A percentile compares a stretch with the other conserved stretches of the same genome.
Conservation (phyloP, 768 basidiomycete genomes). For the Collybia mongolica region DNA sequence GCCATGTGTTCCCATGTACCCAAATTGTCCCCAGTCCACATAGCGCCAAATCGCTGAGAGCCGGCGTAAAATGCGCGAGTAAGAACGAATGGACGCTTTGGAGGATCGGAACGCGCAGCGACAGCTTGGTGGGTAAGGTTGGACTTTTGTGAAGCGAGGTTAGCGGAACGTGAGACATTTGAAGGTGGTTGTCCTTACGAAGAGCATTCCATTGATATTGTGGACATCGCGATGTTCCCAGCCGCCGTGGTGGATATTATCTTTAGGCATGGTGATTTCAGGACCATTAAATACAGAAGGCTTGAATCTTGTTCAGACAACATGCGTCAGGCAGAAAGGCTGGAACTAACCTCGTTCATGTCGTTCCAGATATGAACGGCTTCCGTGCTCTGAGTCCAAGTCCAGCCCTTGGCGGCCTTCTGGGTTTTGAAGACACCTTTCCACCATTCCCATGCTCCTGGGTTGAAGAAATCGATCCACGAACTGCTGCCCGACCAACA, state of each 20-base stretch:
- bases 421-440: slow-evolving; percentile 72
- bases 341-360: slow-evolving; percentile 86
- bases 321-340: neutral
- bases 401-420: slow-evolving; percentile 53
- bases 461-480: slow-evolving; percentile 98
- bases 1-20: slow-evolving; percentile 98
- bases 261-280: slow-evolving; percentile 76
- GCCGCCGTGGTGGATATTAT: slow-evolving; percentile 80
- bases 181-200: slow-evolving; percentile 42
- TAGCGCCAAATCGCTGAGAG: slow-evolving; percentile 92
- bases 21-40: slow-evolving; percentile 99
- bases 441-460: slow-evolving; percentile 90
- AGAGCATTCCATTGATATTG: slow-evolving; percentile 97
- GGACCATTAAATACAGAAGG: slow-evolving; percentile 99
- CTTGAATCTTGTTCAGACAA: slow-evolving; percentile 31
- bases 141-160: slow-evolving; percentile 45
- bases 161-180: neutral
- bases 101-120: slow-evolving; percentile 66
- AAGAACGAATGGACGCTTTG: slow-evolving; percentile 90
- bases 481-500: slow-evolving; percentile 97
- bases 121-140: slow-evolving; percentile 85
- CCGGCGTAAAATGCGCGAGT: slow-evolving; percentile 95
- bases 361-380: slow-evolving; percentile 97
- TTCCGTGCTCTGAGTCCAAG: slow-evolving; percentile 79
- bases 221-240: slow-evolving; percentile 99